Base-by-base conservation (phyloP, 2,329 filamentous ascomycete species). In the Sclerotinia trifoliorum region DNA sequence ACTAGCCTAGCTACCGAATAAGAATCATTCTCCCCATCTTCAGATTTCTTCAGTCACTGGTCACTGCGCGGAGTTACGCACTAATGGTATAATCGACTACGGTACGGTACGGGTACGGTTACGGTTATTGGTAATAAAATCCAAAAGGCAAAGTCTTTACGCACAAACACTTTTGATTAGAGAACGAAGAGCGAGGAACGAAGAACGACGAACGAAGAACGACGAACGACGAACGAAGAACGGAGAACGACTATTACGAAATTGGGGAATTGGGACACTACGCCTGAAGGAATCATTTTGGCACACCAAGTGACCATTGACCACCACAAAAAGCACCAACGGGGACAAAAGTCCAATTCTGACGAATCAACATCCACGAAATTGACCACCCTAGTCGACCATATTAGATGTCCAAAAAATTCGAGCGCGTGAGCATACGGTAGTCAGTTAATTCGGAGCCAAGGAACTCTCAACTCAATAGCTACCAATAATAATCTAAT, bases 241-340 rank as follows among this genome's bases (percentile, higher is more conserved):
- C n/a, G n/a, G n/a, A n/a, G n/a, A n/a, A n/a, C n/a, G n/a, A n/a
- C n/a, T n/a, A 29, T 29, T 29, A 42, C 39, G 39, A 42, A 17
- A 42, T 42, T 42, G 35, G 35, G 7, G 35, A 39, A 39, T 39
- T 39, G 11, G 35, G 29, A 62, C 26, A 62, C 44, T 39, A 51
- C 60, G 60, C 60, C 46, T 51, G 44, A 62, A 62, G 42, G 60
- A 39, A 62, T 35, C 26, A 62, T 62, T 39, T 39, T 17, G 26
- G 44, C 58, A 39, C 32, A 39, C 32, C 54, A n/a, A 56, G 54
- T 57, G 32, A 57, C 55, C 55, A 57, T 7, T 57, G 32, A 57
- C 55, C 55, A 57, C 8, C 8, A 57, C n/a, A 57, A 57, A 56
- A 57, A 56, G 54, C 54, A 56, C 32, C 21, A 56, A 56, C 54